Base-by-base conservation (phyloP, 257 asterid genomes). In the Nicotiana knightiana region DNA sequence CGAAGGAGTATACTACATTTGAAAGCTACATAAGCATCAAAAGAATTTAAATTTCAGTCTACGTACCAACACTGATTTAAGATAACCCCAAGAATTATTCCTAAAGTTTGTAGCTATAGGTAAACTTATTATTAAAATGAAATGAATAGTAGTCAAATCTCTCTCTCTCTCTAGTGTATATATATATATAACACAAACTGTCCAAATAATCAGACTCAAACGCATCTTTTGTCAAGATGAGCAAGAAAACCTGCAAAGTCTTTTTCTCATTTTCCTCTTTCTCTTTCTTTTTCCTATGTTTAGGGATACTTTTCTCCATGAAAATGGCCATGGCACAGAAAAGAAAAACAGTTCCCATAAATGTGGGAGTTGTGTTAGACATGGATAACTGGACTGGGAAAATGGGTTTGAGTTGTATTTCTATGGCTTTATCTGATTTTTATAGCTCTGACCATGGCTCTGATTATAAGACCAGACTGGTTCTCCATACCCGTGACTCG, bases 311-410 rank as follows among this genome's bases (percentile, higher is more conserved):
- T 15, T 70, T 63, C 35, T 83, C 35, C 64, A 24, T 83, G 62
- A 4, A 83, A 15, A 46, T 48, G 46, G 79, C 58, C 57, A 28
- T 1, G 33, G 90, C 86, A 5, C 89, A 88, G 71, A 59, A 65
- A 13, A 46, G 76, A 4, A n/a, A 55, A 21, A 82, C 35, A 30
- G 57, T 82, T 53, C 39, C 82, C 4, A 35, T 91, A 76, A 86
- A 79, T 11, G 92, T 90, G 0, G 92, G 93, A 33, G 91, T 89
- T 80, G 90, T 91, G 18, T 16, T 90, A 0, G 90, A 90, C 85
- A 88, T 84, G 89, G 84, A 90, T 15, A 21, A 1, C n/a, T 28
- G 73, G 62, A n/a, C 79, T 9, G 93, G 91, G 39, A 63, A 77
- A 37, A 84, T 88, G 91, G 86, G 83, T 4, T 51, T 87, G 82